Evolutionary conservation across 1,139 yeast genomes (phyloP).

Genomic region (Hyphopichia wangnamkhiaoensis): DNA sequence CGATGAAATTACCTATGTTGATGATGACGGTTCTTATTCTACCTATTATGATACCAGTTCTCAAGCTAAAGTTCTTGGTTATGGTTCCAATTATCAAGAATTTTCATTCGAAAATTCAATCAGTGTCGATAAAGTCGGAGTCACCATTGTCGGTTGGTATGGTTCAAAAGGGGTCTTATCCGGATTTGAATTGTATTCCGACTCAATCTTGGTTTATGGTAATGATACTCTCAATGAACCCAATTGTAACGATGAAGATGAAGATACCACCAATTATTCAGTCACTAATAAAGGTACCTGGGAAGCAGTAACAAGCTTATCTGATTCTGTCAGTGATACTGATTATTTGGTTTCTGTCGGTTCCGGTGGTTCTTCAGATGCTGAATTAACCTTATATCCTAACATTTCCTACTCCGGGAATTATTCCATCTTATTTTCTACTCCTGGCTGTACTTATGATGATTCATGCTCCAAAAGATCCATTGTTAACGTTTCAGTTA

Average conservation of each 20-base stretch:
- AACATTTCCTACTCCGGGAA: slow-evolving; percentile 73
- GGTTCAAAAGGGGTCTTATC: slow-evolving; percentile 68
- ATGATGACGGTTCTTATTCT: slow-evolving; percentile 37
- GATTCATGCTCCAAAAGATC: slow-evolving; percentile 72
- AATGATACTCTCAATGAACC: slow-evolving; percentile 73
- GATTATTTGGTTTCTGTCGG: slow-evolving; percentile 31
- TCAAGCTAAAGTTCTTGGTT: slow-evolving; percentile 47
- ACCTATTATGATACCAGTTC: slow-evolving; percentile 42
- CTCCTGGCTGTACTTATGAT: slow-evolving; percentile 85
- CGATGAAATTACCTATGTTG: slow-evolving; percentile 30
- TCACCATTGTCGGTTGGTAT: slow-evolving; percentile 70
- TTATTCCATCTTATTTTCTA: slow-evolving; percentile 69
- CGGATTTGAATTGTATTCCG: slow-evolving; percentile 75
- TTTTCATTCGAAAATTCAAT: slow-evolving; percentile 76
- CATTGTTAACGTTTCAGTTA: slow-evolving; percentile 72
- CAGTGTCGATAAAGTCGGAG: slow-evolving; percentile 59
- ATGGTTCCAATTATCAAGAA: slow-evolving; percentile 64
- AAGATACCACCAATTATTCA: slow-evolving; percentile 34
- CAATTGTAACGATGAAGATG: slow-evolving; percentile 44
- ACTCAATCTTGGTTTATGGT: slow-evolving; percentile 64
- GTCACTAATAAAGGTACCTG: slow-evolving; percentile 35
- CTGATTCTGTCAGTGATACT: slow-evolving; percentile 18
- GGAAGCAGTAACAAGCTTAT: slow-evolving; percentile 26
- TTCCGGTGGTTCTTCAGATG: slow-evolving; percentile 14
- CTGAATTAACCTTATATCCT: slow-evolving; percentile 61